Base-by-base conservation (phyloP, 345 rosid genomes). In the Arabis hirsuta region DNA sequence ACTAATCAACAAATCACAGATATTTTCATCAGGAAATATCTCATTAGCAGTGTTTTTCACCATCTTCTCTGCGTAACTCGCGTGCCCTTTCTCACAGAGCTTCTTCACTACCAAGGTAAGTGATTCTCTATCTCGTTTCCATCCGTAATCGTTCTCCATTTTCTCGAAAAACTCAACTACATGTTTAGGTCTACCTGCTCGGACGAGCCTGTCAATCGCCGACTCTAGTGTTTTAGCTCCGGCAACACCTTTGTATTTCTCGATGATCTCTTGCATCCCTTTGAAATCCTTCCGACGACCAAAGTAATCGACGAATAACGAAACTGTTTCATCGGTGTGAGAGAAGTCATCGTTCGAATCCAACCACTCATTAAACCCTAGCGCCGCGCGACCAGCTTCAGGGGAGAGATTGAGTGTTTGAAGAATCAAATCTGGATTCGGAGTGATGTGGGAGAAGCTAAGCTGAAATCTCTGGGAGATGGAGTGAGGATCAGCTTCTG, bases 251-350 rank as follows among this genome's bases (percentile, higher is more conserved):
- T 77, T 88, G 76, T 83, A 81, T 7, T 74, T 76, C 12, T 77
- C 39, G 20, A 91, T 81, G 14, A 95, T n/a, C 31, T 91, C 96
- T 32, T 80, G 84, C 64, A 83, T 79, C 7, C 92, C 92, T 77
- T 90, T 88, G 85, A 95, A 90, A 84, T 95, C 99, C 64, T 83
- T 95, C 54, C 96, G 82, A 54, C 97, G 82, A n/a, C 99, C 99
- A 9, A 91, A 83, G 81, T 86, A 91, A 74, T 95, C 96, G 8
- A 84, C 66, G 45, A 95, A 91, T 44, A 63, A 78, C n/a, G 99
- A 86, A 19, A 85, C 47, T 3, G 97, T 86, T 69, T 95, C 97
- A 32, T 95, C 99, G 3, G 83, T 72, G 61, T 82, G 94, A 1
- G 82, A 62, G 70, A 95, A 95, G 9, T 55, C 65, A 4, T 78